Evolutionary conservation across 1,284 basidiomycete species (phyloP).

Genomic region (Pulveroboletus sp.): DNA sequence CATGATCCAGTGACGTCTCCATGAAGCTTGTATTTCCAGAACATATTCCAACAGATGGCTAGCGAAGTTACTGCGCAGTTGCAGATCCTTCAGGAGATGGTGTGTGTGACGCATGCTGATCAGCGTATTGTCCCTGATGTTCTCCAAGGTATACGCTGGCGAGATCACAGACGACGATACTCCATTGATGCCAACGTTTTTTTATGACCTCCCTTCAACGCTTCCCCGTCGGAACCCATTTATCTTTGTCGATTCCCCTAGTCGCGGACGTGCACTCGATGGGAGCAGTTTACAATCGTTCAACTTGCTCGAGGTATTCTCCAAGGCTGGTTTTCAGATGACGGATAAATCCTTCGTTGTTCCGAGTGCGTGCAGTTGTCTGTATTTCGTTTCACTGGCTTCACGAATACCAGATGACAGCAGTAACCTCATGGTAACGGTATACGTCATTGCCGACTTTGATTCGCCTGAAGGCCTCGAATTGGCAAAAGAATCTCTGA

Average conservation of each 20-base stretch:
- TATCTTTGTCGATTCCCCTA: slow-evolving; percentile 52
- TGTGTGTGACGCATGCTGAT: slow-evolving; percentile 31
- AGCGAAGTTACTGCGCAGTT: slow-evolving; percentile 61
- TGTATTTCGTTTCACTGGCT: not conserved
- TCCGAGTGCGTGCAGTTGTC: slow-evolving; percentile 24
- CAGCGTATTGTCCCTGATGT: slow-evolving; percentile 3
- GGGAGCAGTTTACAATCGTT: slow-evolving; percentile 24
- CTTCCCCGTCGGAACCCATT: slow-evolving; percentile 69
- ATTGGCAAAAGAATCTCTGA: slow-evolving; percentile 63
- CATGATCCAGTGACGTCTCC: not conserved
- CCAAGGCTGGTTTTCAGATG: slow-evolving; percentile 18
- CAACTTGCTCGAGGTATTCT: slow-evolving; percentile 29
- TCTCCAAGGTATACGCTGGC: slow-evolving; percentile 63
- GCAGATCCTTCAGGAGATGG: slow-evolving; percentile 72
- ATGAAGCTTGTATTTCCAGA: slow-evolving; percentile 43
- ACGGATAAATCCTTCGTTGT: slow-evolving; percentile 25
- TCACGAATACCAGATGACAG: slow-evolving; percentile 21
- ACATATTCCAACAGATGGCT: slow-evolving; percentile 68
- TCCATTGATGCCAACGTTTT: slow-evolving; percentile 66
- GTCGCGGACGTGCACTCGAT: slow-evolving; percentile 15
- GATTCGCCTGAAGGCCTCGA: slow-evolving; percentile 60
- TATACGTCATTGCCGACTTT: slow-evolving; percentile 80
- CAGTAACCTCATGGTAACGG: slow-evolving; percentile 49
- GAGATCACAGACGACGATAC: slow-evolving; percentile 58
- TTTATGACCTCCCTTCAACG: slow-evolving; percentile 86